These are phyloP conservation scores for Diplocarpon mali DNA, from an alignment of 2,329 filamentous ascomycete genomes.

Conservation along the genomic window DNA sequence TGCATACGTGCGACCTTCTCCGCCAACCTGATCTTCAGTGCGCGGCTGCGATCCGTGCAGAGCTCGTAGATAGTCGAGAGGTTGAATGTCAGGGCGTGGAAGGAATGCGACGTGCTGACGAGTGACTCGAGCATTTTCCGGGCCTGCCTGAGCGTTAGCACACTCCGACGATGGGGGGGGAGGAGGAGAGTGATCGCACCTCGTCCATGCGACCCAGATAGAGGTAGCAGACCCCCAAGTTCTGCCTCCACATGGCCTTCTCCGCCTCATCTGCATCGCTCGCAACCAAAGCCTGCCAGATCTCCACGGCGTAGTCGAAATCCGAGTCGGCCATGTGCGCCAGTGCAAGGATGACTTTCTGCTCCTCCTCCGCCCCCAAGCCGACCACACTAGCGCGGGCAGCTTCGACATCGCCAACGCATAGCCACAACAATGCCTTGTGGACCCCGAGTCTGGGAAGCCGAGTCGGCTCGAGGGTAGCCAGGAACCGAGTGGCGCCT, in stretches of 20 bases:
- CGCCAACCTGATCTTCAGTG: constrained; percentile 59
- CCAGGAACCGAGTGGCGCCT: constrained; percentile 65
- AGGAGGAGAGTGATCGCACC: constrained; percentile 32
- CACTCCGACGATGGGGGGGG: neutral
- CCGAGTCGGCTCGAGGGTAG: constrained; percentile 36
- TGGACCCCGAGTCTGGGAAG: constrained; percentile 30
- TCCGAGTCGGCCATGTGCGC: constrained; percentile 69
- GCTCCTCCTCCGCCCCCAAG: neutral
- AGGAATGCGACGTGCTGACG: constrained; percentile 51
- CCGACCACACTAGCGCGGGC: constrained; percentile 45
- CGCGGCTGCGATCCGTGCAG: constrained; percentile 64
- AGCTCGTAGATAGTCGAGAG: constrained; percentile 85
- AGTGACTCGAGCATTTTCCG: constrained; percentile 55
- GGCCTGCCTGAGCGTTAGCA: constrained; percentile 35
- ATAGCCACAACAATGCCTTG: constrained; percentile 60
- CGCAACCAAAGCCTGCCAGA: constrained; percentile 46
- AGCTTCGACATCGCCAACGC: constrained; percentile 63
- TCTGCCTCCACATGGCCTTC: constrained; percentile 67
- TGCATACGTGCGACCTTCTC: constrained; percentile 48
- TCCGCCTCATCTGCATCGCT: constrained; percentile 28
- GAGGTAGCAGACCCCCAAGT: constrained; percentile 71
- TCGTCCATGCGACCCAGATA: constrained; percentile 70
- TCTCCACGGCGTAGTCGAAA: constrained; percentile 50
- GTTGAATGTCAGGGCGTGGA: constrained; percentile 79
- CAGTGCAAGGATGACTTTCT: constrained; percentile 52